Base-by-base conservation (phyloP, 306 rosid genomes). In the Sesbania bispinosa region DNA sequence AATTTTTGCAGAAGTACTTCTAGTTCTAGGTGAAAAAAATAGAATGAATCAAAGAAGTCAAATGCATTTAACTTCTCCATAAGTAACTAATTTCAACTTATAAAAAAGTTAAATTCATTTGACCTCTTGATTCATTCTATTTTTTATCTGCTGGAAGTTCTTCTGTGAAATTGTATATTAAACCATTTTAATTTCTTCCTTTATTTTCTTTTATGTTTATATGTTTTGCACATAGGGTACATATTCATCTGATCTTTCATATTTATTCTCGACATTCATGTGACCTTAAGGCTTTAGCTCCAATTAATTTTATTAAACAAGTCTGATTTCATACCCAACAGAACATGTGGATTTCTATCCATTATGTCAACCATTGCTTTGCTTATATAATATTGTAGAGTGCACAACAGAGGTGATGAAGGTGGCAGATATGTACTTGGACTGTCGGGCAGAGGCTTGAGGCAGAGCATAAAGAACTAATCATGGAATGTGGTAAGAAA, bases 291-390 rank as follows among this genome's bases (percentile, higher is more conserved):
- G 11, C 57, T 52, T 74, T 9, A 33, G 53, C 67, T 75, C 62
- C 24, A 46, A 54, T 2, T 39, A n/a, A n/a, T n/a, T n/a, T n/a
- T 65, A 16, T 2, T 42, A 2, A 10, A 10, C 6, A 3, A 14
- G 54, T 27, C 6, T 23, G 26, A 27, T n/a, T 10, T 26, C 8
- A 29, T 32, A 23, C 23, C 62, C 85, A 73, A 67, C 83, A 63
- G 26, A 20, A 21, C 88, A 82, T 63, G 84, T 72, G 85, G 33
- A 16, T 43, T 62, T 46, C 54, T 14, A 62, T 62, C 47, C 73
- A 61, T 4, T 51, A 27, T 3, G 30, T 72, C 78, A 42, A 61
- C 61, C 85, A 18, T 13, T 4, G 19, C 29, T 38, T n/a, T n/a
- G n/a, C n/a, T n/a, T n/a, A n/a, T 58, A 29, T 16, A 41, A 58